Base-by-base conservation (phyloP, 139 green algal genomes). In the Pleodorina starrii region DNA sequence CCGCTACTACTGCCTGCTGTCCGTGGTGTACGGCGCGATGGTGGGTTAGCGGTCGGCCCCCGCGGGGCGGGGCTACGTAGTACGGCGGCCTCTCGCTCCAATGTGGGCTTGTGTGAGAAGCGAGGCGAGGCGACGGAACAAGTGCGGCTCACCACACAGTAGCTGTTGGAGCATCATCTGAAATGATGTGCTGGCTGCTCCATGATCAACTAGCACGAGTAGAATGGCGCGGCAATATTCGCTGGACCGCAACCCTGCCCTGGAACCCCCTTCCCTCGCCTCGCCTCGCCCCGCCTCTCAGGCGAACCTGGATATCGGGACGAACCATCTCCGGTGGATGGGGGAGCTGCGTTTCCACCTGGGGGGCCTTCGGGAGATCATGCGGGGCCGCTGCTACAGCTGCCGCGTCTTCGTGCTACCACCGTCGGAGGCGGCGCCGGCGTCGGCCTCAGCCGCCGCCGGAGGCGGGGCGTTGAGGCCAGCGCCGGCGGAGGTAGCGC, bases 251-350 rank as follows among this genome's bases (percentile, higher is more conserved):
- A n/a, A n/a, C n/a, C n/a, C n/a, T n/a, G n/a, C n/a, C n/a, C n/a
- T n/a, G n/a, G n/a, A n/a, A 2, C 32, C 27, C 32, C 32, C 19
- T 73, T 38, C 44, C 11, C 42, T 17, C n/a, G n/a, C n/a, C n/a
- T n/a, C n/a, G n/a, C n/a, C n/a, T n/a, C n/a, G n/a, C n/a, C n/a
- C n/a, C n/a, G n/a, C n/a, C n/a, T n/a, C 35, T 12, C 40, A 86
- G 79, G 79, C 92, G 60, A 97, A 97, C 83, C 87, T 98, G 29
- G 96, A 98, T 85, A 93, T 97, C 19, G 94, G 94, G 68, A 98
- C 96, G 5, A 93, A 98, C 35, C 81, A 94, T 60, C 80, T 97
- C n/a, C 92, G 96, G 89, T 98, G 94, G 94, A 91, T 98, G 92
- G 96, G 96, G 1, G 90, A 94, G 36, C 71, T 88, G 2, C 91